Evolutionary conservation across 805 yeast species (phyloP), one percentile per base, ranked within the genome.

Genomic region (Kazachstania martiniae): DNA sequence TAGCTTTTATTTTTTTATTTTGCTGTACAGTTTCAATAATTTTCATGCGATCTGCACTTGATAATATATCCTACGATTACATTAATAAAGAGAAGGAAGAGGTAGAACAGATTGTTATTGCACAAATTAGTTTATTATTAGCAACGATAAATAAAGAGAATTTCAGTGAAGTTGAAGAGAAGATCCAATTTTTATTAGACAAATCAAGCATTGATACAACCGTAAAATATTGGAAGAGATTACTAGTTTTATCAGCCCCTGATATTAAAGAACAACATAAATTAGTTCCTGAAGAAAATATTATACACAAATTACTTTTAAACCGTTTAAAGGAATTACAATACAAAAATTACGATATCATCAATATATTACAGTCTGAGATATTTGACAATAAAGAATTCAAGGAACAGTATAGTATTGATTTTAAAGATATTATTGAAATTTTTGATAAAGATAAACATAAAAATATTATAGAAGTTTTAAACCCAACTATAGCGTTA

Each of bases 91-190:
- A 47, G 37, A 47, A 43, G 26, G 41, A 42, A 27, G 47, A 47
- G 38, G 48, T 51, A 23, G 44, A 40, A 21, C 52, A 49, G 23
- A 50, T 48, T 23, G 33, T 42, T 17, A 37, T 43, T 27, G 38
- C 56, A 15, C 58, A 53, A 24, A 43, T 51, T 23, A 51, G 52
- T 31, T 38, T 51, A 35, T 40, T 51, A 31, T 38, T 53, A 28
- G 43, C 50, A 19, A 33, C 47, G 25, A 35, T 49, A n/a, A 36
- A 42, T 29, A 34, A 39, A 23, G 35, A 30, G 31, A 50, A 44
- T 31, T 51, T 38, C 34, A 22, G 19, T 14, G 31, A 35, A 8
- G 33, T 39, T 22, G 45, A 44, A 30, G 34, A 31, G 15, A 40
- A 44, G 21, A 46, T 53, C 26, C 29, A 37, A 22, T 40, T 30